Percentiles rank a stretch among this genome's conserved stretches.
phyloP scores from a whole-genome alignment of 2,329 filamentous ascomycete species.

The Aspergillus awamori region DNA sequence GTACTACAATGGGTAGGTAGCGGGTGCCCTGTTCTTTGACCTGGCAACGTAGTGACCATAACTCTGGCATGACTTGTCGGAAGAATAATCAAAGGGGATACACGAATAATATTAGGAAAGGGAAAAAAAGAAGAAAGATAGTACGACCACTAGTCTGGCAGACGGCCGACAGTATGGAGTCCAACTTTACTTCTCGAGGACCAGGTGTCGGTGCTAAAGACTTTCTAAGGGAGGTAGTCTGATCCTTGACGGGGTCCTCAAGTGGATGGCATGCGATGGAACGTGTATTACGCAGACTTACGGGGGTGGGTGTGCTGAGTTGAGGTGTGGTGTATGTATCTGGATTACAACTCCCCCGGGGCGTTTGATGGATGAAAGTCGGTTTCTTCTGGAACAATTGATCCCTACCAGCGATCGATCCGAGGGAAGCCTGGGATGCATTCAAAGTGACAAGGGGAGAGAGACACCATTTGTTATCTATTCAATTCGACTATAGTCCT shows the following conservation, averaged over 20 bases:
- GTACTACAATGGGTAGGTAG: neutral
- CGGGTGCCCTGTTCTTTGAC: constrained; percentile 1
- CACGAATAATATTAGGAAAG: constrained; percentile 24
- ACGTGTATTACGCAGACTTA: neutral
- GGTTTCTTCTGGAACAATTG: constrained; percentile 18
- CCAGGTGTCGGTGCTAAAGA: neutral
- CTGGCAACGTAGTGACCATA: neutral
- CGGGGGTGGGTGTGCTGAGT: neutral
- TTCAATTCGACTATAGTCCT: neutral
- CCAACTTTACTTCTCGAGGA: neutral
- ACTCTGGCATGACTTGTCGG: constrained; percentile 13
- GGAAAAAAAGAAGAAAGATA: constrained; percentile 18
- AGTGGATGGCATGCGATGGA: neutral
- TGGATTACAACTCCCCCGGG: neutral
- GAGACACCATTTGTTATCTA: too few species aligned
- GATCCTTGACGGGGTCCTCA: constrained; percentile 3
- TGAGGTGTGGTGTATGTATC: neutral
- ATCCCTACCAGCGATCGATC: constrained; percentile 18
- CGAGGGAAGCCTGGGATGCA: constrained; percentile 1
- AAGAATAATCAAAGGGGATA: constrained; percentile 15
- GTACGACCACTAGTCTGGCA: constrained; percentile 21
- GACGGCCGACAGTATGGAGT: constrained; percentile 17
- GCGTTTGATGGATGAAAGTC: constrained; percentile 3
- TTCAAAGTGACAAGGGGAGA: neutral
- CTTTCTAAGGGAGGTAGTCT: constrained; percentile 4